Evolutionary conservation across 164 flowering plant genomes (phyloP), one percentile per base, ranked within the genome.

Genomic region (Annona squamosa): DNA sequence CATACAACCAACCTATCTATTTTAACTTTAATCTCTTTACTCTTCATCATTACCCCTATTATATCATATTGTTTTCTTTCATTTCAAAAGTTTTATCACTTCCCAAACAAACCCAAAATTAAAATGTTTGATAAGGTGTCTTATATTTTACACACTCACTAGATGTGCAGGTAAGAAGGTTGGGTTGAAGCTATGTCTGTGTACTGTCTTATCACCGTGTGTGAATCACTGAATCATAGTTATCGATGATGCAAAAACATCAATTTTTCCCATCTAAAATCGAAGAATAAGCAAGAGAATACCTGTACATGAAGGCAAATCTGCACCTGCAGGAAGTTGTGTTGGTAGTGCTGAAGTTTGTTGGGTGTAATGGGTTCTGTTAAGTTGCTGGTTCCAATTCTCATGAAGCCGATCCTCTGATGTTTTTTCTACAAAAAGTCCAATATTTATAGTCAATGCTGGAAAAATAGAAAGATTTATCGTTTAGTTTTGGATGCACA

Each of bases 301-400:
- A 89, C 98, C 92, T 74, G 94, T 86, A 78, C 92, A 90, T 65
- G 98, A 85, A 18, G 98, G 97, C 62, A 88, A 83, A 83, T 85
- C 90, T 71, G 97, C 98, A 82, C 90, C 80, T 72, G 80, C 81
- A 68, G 98, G 98, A 85, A 94, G 97, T 73, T 91, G 91, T 19
- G 80, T 82, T 69, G 96, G 96, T 84, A 94, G 82, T 37, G 89
- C 42, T 71, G 84, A 70, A 76, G 77, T 74, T 47, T 79, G 85
- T 47, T 82, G 87, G 70, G 73, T 64, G 56, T 82, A 77, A 76
- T 65, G 90, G 77, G 44, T 84, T 83, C 84, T 79, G 70, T 72
- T 78, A 37, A 70, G 47, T 62, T 81, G 63, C 71, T 84, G 86
- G 71, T 70, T 84, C 90, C 97, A 77, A 81, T 67, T 80, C 67